Conservation (phyloP, 2,329 filamentous ascomycete species). For the Seiridium unicorne region DNA sequence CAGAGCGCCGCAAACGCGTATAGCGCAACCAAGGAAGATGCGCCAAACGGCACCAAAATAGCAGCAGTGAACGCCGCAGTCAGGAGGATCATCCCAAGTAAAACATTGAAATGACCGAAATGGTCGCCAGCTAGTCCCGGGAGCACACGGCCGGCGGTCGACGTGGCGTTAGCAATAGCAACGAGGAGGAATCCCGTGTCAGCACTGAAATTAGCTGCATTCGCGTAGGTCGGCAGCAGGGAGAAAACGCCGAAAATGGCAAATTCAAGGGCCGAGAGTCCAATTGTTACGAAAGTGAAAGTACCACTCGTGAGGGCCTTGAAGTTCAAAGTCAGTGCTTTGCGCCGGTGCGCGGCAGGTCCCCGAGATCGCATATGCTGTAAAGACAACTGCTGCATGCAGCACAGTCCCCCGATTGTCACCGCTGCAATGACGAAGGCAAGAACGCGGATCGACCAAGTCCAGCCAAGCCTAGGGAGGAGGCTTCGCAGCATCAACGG, state of each 20-base stretch:
- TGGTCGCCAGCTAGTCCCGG: slow-evolving; percentile 66
- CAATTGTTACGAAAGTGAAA: slow-evolving; percentile 38
- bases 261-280: slow-evolving; percentile 46
- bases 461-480: slow-evolving; percentile 28
- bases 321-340: slow-evolving; percentile 31
- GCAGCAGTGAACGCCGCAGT: slow-evolving; percentile 40
- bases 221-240: slow-evolving; percentile 45
- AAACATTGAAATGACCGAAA: slow-evolving; percentile 66
- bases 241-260: slow-evolving; percentile 46
- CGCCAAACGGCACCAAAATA: slow-evolving; percentile 44
- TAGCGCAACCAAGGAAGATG: slow-evolving; percentile 33
- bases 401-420: slow-evolving; percentile 20
- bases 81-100: slow-evolving; percentile 57
- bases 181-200: slow-evolving; percentile 43
- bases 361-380: slow-evolving; percentile 26
- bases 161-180: slow-evolving; percentile 66
- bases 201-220: slow-evolving; percentile 5
- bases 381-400: slow-evolving; percentile 29
- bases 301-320: slow-evolving; percentile 36
- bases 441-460: slow-evolving; percentile 31
- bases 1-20: slow-evolving; percentile 44
- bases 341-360: slow-evolving; percentile 36
- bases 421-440: slow-evolving; percentile 28
- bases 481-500: slow-evolving; percentile 30
- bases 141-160: slow-evolving; percentile 62